Evolutionary conservation across 257 asterid genomes (phyloP).

Genomic region (Solanum habrochaites): DNA sequence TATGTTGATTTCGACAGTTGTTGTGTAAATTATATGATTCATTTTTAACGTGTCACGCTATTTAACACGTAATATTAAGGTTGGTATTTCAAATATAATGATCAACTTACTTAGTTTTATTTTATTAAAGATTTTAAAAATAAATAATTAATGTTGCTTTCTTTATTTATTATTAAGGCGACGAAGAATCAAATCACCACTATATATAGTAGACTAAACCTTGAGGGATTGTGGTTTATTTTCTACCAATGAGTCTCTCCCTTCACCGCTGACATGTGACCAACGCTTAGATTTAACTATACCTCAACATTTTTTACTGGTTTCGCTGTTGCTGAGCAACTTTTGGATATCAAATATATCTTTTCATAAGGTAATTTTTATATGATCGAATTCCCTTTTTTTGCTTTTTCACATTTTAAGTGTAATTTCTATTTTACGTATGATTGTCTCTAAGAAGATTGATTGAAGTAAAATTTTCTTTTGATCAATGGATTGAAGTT

Average conservation of each 20-base stretch:
- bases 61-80: not conserved
- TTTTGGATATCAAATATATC: too few relatives aligned
- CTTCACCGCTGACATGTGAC: not conserved
- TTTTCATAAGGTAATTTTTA: not conserved
- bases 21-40: not conserved
- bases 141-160: not conserved
- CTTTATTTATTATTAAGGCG: accelerated
- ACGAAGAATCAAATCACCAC: not conserved
- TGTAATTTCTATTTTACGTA: not conserved
- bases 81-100: not conserved
- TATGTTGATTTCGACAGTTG: not conserved
- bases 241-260: not conserved
- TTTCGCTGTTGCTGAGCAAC: not conserved
- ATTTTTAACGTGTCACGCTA: not conserved
- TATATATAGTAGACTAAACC: not conserved
- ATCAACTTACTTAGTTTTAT: not conserved
- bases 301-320: not conserved
- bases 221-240: not conserved
- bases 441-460: not conserved
- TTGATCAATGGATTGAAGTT: not conserved
- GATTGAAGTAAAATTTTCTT: not conserved
- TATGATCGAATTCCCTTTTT: not conserved
- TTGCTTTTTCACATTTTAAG: not conserved
- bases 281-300: not conserved
- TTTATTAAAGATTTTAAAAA: not conserved